A percentile compares a stretch with the other conserved stretches of the same genome.
phyloP scores from a whole-genome alignment of 208 protist species.

The Leishmania major region DNA sequence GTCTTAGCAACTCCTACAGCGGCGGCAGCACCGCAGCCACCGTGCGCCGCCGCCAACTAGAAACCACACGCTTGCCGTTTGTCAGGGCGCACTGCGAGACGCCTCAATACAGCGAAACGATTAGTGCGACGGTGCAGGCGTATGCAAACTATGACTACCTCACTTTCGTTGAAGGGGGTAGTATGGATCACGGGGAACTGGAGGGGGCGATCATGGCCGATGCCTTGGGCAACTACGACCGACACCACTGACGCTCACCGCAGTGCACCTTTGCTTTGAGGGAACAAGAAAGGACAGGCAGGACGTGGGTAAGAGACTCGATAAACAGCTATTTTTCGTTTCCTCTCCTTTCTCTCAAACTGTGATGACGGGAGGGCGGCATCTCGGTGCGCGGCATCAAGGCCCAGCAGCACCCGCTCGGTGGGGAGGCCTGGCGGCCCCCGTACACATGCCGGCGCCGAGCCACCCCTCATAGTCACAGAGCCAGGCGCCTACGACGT shows the following conservation, averaged over 20 bases:
- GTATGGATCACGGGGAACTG: constrained; percentile 52
- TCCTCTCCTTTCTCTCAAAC: not conserved
- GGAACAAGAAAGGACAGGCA: not conserved
- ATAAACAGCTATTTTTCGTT: not conserved
- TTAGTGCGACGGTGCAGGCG: constrained; percentile 47
- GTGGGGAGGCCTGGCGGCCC: not conserved
- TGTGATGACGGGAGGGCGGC: not conserved
- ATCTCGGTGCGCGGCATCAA: not conserved
- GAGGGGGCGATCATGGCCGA: constrained; percentile 83
- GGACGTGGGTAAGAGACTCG: not conserved
- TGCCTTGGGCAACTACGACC: constrained; percentile 74
- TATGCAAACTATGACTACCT: constrained; percentile 83
- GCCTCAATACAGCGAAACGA: constrained; percentile 53
- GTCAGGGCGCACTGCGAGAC: constrained; percentile 34
- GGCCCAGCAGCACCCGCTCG: not conserved
- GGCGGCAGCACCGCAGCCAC: constrained; percentile 7
- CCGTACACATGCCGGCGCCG: not conserved
- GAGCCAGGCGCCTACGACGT: not conserved
- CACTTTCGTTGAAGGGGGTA: constrained; percentile 61
- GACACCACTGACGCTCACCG: constrained; percentile 22
- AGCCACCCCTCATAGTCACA: not conserved
- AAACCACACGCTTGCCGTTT: constrained; percentile 41
- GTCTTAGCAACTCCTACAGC: not conserved
- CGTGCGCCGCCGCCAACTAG: not conserved
- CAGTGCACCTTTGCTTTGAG: not conserved